phyloP scores from a whole-genome alignment of 2,329 filamentous ascomycete genomes.

The Hymenoscyphus salicellus region DNA sequence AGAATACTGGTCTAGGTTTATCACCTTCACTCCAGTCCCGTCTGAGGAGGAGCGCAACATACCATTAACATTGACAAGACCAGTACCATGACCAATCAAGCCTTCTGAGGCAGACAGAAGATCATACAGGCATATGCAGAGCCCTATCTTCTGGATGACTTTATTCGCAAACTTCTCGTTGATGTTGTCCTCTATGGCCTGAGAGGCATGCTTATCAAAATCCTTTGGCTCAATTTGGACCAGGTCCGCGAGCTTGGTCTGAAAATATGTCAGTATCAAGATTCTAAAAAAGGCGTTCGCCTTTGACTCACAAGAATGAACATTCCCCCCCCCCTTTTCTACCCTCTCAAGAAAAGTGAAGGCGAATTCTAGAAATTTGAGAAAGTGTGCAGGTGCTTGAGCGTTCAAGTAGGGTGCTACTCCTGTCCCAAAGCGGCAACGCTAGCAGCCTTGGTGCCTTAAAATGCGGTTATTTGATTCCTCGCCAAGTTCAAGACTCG shows the following conservation, averaged over 20 bases:
- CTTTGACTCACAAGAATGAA: conserved; percentile 47
- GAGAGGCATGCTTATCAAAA: conserved; percentile 76
- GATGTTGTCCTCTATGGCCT: conserved; percentile 93
- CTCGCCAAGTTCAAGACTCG: background rate
- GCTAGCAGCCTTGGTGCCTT: background rate
- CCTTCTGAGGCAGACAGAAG: conserved; percentile 87
- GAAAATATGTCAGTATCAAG: conserved; percentile 16
- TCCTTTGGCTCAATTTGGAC: conserved; percentile 89
- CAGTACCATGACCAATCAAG: conserved; percentile 86
- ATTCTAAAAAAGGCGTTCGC: background rate
- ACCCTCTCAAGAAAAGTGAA: no score
- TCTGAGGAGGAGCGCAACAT: conserved; percentile 27
- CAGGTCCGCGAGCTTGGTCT: conserved; percentile 93
- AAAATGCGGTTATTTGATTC: background rate
- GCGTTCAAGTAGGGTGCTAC: background rate
- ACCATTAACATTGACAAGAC: conserved; percentile 93
- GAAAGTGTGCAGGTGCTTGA: no score
- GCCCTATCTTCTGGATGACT: conserved; percentile 87
- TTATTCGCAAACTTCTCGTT: conserved; percentile 97
- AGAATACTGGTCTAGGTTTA: no score
- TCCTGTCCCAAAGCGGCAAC: no score
- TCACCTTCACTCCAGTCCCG: no score
- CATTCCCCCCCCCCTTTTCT: no score
- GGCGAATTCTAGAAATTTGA: no score
- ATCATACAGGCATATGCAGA: conserved; percentile 92